These are phyloP conservation scores for Talaromyces sp. DNA, from an alignment of 2,329 filamentous ascomycete genomes.

Conservation along the genomic window DNA sequence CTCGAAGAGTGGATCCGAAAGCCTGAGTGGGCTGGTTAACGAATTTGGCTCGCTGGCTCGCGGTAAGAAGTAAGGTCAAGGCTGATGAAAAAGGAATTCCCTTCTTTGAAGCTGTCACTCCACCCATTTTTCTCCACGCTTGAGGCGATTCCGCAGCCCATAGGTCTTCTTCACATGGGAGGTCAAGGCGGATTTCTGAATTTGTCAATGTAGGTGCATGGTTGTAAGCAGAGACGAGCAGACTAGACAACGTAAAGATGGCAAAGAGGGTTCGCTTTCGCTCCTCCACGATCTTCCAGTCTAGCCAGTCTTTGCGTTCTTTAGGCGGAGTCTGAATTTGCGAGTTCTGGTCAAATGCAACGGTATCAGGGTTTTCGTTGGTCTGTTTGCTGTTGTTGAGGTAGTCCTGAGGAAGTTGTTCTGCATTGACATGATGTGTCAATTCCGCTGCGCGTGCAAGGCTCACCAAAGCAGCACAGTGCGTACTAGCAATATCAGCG, in stretches of 20 bases:
- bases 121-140: conserved; percentile 75
- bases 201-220: conserved; percentile 87
- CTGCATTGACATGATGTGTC: conserved; percentile 45
- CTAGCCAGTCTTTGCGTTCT: conserved; percentile 65
- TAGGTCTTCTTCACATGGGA: conserved; percentile 90
- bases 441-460: conserved; percentile 86
- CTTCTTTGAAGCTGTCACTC: conserved; percentile 66
- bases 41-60: conserved; percentile 61
- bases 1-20: conserved; percentile 47
- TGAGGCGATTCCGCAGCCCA: conserved; percentile 80
- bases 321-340: conserved; percentile 27
- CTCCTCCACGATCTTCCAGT: conserved; percentile 85
- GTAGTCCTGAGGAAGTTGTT: conserved; percentile 37
- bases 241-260: conserved; percentile 85
- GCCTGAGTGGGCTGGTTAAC: conserved; percentile 34
- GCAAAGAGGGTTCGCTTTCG: conserved; percentile 88
- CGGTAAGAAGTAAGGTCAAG: conserved; percentile 72
- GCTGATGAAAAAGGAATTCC: conserved; percentile 76
- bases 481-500: conserved; percentile 86
- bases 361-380: conserved; percentile 20
- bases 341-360: conserved; percentile 27
- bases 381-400: conserved; percentile 45
- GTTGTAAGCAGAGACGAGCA: conserved; percentile 89
- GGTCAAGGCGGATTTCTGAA: conserved; percentile 82
- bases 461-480: conserved; percentile 85